A percentile compares a stretch with the other conserved stretches of the same genome.
Evolutionary conservation across 2,329 filamentous ascomycete genomes (phyloP).

Genomic region (Juglanconis sp.): DNA sequence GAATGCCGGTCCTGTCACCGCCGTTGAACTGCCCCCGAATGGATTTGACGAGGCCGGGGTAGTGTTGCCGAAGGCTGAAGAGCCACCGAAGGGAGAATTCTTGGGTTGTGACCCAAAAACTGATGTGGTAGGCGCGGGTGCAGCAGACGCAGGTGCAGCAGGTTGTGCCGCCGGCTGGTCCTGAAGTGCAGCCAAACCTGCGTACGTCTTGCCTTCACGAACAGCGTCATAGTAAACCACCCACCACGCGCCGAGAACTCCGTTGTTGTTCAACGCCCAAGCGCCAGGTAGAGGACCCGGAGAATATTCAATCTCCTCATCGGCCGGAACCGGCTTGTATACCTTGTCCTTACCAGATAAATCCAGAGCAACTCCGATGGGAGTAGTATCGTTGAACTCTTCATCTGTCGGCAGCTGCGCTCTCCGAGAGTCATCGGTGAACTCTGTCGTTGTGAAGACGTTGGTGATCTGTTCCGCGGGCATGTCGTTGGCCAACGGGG

Average conservation of each 20-base stretch:
- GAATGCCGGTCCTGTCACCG: not conserved
- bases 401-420: conserved; percentile 69
- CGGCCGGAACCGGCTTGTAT: conserved; percentile 69
- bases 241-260: conserved; percentile 85
- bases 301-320: conserved; percentile 76
- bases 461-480: conserved; percentile 58
- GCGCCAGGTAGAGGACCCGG: conserved; percentile 77
- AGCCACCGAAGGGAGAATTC: conserved; percentile 19
- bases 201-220: conserved; percentile 67
- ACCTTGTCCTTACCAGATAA: conserved; percentile 80
- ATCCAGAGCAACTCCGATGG: conserved; percentile 78
- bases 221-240: conserved; percentile 87
- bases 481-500: conserved; percentile 57
- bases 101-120: conserved; percentile 27
- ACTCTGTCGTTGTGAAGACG: conserved; percentile 70
- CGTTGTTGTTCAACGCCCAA: conserved; percentile 84
- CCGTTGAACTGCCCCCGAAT: conserved; percentile 33
- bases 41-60: conserved; percentile 31
- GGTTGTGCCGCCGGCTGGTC: conserved; percentile 32
- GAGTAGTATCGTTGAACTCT: conserved; percentile 66
- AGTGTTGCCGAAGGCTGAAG: conserved; percentile 47
- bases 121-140: conserved; percentile 24
- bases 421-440: conserved; percentile 69
- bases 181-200: conserved; percentile 58
- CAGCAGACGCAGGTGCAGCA: conserved; percentile 29